Evolutionary conservation across 23 red algal species (phyloP), one percentile per base, ranked within the genome.

Genomic region (Porphyridium purpureum): DNA sequence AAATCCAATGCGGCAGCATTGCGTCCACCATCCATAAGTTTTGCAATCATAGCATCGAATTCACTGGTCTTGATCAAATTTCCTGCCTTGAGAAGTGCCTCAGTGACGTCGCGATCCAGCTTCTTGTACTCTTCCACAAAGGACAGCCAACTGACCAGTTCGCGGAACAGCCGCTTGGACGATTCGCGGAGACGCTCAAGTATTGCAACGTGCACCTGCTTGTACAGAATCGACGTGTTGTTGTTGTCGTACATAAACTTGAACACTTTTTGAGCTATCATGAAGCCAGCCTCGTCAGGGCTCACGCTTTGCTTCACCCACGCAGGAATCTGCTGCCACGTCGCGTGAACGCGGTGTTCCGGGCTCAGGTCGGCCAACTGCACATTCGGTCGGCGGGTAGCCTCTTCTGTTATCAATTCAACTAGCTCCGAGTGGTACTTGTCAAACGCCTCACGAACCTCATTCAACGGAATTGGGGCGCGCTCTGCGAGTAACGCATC

Each of bases 241-340:
- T 80, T 66, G 7, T 67, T 46, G 27, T 93, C 84, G 28, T 66
- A 80, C 23, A 93, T 44, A 8, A 67, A 51, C 56, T 75, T 62
- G 33, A 93, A 93, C 2, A 81, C 70, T 30, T 93, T 93, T 31
- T 75, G 63, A 2, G 84, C 84, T 0, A 93, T 60, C 19, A 74
- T 68, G 62, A 85, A 74, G 0, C 69, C 67, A 2, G 80, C 80
- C 46, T 85, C 80, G 31, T 85, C 80, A 14, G 70, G 62, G 27
- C 61, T 85, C 4, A 60, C 57, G 5, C 60, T 69, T 5, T 49
- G 55, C 31, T 72, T 66, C 47, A 85, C 80, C 8, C 59, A 68
- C n/a, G 61, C 61, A 29, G 80, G 67, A 59, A 85, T 85, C 41
- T 73, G 66, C 4, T 63, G 36, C 57, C 66, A 74, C 21, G 74